Conservation (phyloP, 331 rosid species). For the Spiraea crenata region DNA sequence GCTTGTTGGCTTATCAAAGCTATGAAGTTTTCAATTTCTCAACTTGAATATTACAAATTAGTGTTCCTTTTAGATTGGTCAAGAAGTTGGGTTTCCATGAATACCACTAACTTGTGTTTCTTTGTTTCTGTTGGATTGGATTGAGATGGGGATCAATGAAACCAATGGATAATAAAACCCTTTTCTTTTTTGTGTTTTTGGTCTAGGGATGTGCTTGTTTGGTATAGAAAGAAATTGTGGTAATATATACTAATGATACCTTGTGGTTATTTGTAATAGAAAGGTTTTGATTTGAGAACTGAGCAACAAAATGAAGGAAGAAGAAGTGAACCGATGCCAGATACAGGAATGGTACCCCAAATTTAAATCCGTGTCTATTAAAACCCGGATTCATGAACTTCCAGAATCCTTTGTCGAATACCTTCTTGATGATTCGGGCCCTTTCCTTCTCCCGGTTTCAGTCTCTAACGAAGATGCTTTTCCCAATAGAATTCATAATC, state of each 20-base stretch:
- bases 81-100: too few relatives aligned
- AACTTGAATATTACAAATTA: too few relatives aligned
- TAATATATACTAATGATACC: not conserved
- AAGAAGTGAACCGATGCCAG: constrained; percentile 66
- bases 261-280: not conserved
- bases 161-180: too few relatives aligned
- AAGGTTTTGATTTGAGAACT: not conserved
- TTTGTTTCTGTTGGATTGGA: not conserved
- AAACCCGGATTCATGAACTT: constrained; percentile 61
- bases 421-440: constrained; percentile 67
- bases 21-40: too few relatives aligned
- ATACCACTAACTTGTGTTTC: too few relatives aligned
- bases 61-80: too few relatives aligned
- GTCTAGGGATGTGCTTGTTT: too few relatives aligned
- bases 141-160: not conserved
- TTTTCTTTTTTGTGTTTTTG: not conserved
- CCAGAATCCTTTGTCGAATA: constrained; percentile 67
- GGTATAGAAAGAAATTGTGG: not conserved
- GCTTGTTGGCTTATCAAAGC: not conserved
- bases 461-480: constrained; percentile 70
- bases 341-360: constrained; percentile 81
- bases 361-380: constrained; percentile 56
- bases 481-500: constrained; percentile 69
- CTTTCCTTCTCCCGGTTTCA: constrained; percentile 68
- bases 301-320: constrained; percentile 45